phyloP scores from a whole-genome alignment of 2,329 filamentous ascomycete genomes.

The Bertia moriformis region DNA sequence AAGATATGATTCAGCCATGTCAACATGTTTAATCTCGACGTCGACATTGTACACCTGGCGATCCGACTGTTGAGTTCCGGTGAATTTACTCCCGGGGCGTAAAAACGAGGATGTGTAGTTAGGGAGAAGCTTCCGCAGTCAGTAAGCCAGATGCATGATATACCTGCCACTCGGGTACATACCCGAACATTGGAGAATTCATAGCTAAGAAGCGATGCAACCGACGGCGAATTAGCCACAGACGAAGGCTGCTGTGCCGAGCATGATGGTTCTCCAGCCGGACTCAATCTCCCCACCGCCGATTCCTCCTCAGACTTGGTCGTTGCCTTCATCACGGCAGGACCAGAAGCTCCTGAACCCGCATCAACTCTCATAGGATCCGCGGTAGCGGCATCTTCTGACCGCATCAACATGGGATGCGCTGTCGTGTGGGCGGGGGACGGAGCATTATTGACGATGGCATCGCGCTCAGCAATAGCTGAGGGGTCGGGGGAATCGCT shows the following conservation, averaged over 20 bases:
- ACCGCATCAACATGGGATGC: not conserved
- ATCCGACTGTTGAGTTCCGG: constrained; percentile 84
- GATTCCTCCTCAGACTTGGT: not conserved
- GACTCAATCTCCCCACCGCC: not conserved
- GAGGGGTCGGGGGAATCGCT: not conserved
- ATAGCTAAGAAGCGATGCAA: not conserved
- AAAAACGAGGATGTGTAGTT: constrained; percentile 75
- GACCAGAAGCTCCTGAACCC: not conserved
- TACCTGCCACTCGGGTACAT: not conserved
- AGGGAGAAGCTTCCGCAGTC: constrained; percentile 38
- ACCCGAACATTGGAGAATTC: constrained; percentile 1
- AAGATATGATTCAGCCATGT: constrained; percentile 83
- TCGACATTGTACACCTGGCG: constrained; percentile 87
- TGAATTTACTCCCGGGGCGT: constrained; percentile 74
- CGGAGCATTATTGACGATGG: not conserved
- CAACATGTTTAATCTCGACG: constrained; percentile 92
- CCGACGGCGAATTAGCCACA: not conserved
- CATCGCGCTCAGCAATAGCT: not conserved
- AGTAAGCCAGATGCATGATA: constrained; percentile 5
- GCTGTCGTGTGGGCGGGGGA: not conserved
- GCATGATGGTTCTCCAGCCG: not conserved
- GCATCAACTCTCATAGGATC: not conserved
- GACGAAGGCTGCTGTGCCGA: not conserved
- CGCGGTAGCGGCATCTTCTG: not conserved
- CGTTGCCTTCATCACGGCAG: not conserved